These are phyloP conservation scores for Gonapodya sp. DNA, from an alignment of 192 early-diverging fungal species.

Conservation along the genomic window DNA sequence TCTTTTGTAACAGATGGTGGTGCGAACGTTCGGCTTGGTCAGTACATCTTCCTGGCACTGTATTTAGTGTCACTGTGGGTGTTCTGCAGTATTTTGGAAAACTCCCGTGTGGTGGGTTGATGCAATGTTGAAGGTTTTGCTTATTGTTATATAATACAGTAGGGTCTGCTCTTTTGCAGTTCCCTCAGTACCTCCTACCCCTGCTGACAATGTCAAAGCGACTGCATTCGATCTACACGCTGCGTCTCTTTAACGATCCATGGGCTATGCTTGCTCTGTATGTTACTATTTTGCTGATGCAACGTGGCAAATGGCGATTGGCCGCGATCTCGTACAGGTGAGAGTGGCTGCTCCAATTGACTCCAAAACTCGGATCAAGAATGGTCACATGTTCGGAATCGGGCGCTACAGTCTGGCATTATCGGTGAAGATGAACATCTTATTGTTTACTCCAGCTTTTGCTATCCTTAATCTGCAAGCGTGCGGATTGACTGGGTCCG, in stretches of 20 bases:
- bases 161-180: no score
- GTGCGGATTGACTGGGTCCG: constrained; percentile 29
- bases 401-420: constrained; percentile 64
- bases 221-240: constrained; percentile 87
- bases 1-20: constrained; percentile 62
- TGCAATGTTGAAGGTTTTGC: background rate
- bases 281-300: constrained; percentile 51
- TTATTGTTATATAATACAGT: background rate
- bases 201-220: constrained; percentile 66
- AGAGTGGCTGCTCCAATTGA: background rate
- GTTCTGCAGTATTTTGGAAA: constrained; percentile 58
- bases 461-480: constrained; percentile 54
- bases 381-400: no score
- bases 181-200: constrained; percentile 56
- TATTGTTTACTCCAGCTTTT: constrained; percentile 82
- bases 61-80: constrained; percentile 58
- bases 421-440: constrained; percentile 91
- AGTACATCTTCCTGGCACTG: constrained; percentile 72
- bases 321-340: constrained; percentile 61
- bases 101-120: constrained; percentile 32
- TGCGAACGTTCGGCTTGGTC: constrained; percentile 55
- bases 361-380: no score
- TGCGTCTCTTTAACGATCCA: constrained; percentile 89
- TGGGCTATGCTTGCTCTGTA: constrained; percentile 82
- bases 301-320: constrained; percentile 33